Percentiles rank a stretch among this genome's conserved stretches.
phyloP scores from a whole-genome alignment of 345 rosid species.

The Isatis tinctoria region DNA sequence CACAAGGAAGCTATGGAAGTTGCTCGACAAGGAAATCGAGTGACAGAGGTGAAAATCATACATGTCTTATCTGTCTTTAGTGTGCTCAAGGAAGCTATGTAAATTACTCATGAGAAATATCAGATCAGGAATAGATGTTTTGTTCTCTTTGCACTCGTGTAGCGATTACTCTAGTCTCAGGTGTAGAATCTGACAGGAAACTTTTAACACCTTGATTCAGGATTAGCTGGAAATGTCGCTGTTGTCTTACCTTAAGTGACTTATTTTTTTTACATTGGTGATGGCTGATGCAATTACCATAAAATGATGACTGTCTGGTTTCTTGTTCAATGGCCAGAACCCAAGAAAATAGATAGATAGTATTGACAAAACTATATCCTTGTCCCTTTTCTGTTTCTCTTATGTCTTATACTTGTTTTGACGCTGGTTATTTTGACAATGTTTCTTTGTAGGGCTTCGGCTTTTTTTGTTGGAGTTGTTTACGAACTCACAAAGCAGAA shows the following conservation, averaged over 20 bases:
- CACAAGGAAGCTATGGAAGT: constrained; percentile 60
- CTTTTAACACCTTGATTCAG: constrained; percentile 98
- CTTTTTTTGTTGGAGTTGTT: constrained; percentile 87
- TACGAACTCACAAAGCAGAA: constrained; percentile 95
- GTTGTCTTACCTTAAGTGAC: constrained; percentile 91
- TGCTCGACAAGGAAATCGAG: constrained; percentile 49
- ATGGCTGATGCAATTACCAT: neutral
- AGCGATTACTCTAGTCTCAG: too few species aligned
- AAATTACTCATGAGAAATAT: too few species aligned
- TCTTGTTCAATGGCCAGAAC: neutral
- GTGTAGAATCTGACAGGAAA: too few species aligned
- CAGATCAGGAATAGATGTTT: too few species aligned
- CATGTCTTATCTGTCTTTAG: too few species aligned
- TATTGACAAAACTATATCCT: neutral
- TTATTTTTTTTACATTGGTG: neutral
- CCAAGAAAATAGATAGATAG: too few species aligned
- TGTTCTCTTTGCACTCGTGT: too few species aligned
- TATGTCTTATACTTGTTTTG: neutral
- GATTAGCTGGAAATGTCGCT: constrained; percentile 85
- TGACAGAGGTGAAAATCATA: constrained; percentile 81
- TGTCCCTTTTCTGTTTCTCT: neutral
- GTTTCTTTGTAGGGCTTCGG: constrained; percentile 69
- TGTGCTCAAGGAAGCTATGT: too few species aligned
- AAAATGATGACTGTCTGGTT: neutral
- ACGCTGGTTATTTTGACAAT: constrained; percentile 7